These are phyloP conservation scores for Echium plantagineum DNA, from an alignment of 257 asterid species.

Conservation along the genomic window DNA sequence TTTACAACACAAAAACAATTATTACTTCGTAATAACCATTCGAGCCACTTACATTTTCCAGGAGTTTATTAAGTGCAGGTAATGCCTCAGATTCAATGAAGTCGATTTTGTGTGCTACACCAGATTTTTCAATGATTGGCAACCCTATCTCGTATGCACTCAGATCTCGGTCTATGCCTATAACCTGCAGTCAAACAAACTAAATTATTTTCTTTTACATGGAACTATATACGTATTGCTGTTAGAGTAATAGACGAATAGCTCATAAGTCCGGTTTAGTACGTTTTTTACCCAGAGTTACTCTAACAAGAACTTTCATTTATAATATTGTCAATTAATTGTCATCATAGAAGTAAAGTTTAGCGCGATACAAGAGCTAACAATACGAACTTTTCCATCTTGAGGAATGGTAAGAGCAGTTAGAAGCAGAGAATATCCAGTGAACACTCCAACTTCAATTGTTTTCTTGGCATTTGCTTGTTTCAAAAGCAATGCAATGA, in stretches of 20 bases:
- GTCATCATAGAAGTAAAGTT: too few relatives aligned
- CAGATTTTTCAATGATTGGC: conserved; percentile 26
- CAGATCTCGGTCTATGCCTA: conserved; percentile 24
- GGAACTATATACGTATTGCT: too few relatives aligned
- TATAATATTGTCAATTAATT: too few relatives aligned
- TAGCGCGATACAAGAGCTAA: too few relatives aligned
- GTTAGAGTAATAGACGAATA: too few relatives aligned
- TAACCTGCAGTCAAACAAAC: conserved; percentile 12
- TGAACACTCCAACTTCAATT: conserved; percentile 22
- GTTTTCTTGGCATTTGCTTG: conserved; percentile 18
- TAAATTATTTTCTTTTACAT: not conserved
- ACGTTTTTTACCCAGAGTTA: too few relatives aligned
- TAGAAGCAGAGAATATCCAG: conserved; percentile 26
- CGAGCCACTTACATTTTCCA: conserved; percentile 14
- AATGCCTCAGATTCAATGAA: conserved; percentile 29
- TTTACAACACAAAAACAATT: too few relatives aligned
- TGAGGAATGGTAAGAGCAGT: conserved; percentile 23
- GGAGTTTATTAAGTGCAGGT: conserved; percentile 23
- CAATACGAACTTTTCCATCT: conserved; percentile 15
- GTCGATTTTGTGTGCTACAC: conserved; percentile 30
- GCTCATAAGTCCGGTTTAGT: too few relatives aligned
- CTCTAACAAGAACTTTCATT: too few relatives aligned
- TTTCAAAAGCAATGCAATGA: conserved; percentile 14
- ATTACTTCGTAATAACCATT: not conserved
- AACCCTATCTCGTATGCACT: conserved; percentile 23